phyloP scores from a whole-genome alignment of 108 stramenopile genomes.

The Tribonema minus region DNA sequence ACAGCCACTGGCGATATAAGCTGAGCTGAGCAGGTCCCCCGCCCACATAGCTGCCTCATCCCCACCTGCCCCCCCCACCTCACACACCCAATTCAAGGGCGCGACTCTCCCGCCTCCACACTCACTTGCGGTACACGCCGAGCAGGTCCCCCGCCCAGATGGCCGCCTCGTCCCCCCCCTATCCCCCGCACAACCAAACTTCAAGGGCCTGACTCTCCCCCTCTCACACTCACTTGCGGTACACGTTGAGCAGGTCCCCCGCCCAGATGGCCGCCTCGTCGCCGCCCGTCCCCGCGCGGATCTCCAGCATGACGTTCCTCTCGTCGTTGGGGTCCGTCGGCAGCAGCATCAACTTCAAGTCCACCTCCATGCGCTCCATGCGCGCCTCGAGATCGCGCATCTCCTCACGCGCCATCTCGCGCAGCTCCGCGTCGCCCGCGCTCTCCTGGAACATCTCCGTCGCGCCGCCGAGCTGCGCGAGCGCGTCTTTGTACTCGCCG shows the following conservation, averaged over 20 bases:
- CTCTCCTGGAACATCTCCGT: constrained; percentile 35
- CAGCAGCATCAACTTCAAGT: constrained; percentile 40
- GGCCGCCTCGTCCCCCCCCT: constrained; percentile 89
- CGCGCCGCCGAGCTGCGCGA: constrained; percentile 9
- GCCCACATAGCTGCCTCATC: constrained; percentile 88
- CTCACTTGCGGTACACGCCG: constrained; percentile 73
- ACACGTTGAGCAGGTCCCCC: constrained; percentile 72
- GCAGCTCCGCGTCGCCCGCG: constrained; percentile 47
- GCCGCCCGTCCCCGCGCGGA: constrained; percentile 90
- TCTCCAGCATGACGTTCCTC: constrained; percentile 72
- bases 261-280: constrained; percentile 91
- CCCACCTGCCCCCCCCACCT: too few species aligned
- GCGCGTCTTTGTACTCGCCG: constrained; percentile 7
- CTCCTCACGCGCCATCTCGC: constrained; percentile 52
- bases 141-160: constrained; percentile 78
- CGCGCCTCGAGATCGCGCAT: constrained; percentile 21
- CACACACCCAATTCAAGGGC: too few species aligned
- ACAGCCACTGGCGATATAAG: constrained; percentile 73
- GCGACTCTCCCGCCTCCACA: too few species aligned
- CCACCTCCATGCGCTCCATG: constrained; percentile 28
- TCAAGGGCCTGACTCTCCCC: too few species aligned
- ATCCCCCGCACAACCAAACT: too few species aligned
- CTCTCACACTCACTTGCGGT: too few species aligned
- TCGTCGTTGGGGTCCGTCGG: constrained; percentile 54
- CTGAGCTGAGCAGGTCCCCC: constrained; percentile 70